Evolutionary conservation across 2,329 filamentous ascomycete species (phyloP).

Genomic region (Neopestalotiopsis clavispora): DNA sequence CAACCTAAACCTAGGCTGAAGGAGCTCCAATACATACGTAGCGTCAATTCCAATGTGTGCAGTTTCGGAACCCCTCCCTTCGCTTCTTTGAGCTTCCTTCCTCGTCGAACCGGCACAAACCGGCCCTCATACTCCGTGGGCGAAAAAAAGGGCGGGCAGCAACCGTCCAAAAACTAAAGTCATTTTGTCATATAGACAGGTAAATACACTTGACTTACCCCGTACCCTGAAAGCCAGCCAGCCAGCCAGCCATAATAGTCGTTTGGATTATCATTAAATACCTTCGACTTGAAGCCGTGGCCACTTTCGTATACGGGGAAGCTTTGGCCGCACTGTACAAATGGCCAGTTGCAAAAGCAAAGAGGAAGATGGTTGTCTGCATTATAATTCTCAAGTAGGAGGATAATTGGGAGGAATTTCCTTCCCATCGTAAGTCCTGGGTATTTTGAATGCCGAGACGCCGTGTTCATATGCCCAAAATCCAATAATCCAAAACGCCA

Average conservation of each 20-base stretch:
- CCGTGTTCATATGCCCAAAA: constrained; percentile 4
- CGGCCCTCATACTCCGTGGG: background rate
- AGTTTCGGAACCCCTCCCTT: background rate
- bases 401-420: background rate
- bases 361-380: background rate
- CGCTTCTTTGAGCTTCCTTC: background rate
- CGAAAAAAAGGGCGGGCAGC: background rate
- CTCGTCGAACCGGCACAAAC: background rate
- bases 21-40: background rate
- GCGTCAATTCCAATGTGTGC: background rate
- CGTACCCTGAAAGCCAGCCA: too few relatives aligned
- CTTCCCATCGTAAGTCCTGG: constrained; percentile 3
- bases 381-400: background rate
- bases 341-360: too few relatives aligned
- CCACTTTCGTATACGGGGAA: too few relatives aligned
- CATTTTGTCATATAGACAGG: too few relatives aligned
- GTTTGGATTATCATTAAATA: too few relatives aligned
- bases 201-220: too few relatives aligned
- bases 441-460: constrained; percentile 16
- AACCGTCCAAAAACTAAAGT: background rate
- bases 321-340: too few relatives aligned
- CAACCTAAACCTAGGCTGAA: background rate
- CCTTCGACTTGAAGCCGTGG: too few relatives aligned
- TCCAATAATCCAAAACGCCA: background rate
- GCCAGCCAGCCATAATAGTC: too few relatives aligned